A percentile compares a stretch with the other conserved stretches of the same genome.
Conservation (phyloP, 805 yeast genomes). For the Kuraishia borneana region DNA sequence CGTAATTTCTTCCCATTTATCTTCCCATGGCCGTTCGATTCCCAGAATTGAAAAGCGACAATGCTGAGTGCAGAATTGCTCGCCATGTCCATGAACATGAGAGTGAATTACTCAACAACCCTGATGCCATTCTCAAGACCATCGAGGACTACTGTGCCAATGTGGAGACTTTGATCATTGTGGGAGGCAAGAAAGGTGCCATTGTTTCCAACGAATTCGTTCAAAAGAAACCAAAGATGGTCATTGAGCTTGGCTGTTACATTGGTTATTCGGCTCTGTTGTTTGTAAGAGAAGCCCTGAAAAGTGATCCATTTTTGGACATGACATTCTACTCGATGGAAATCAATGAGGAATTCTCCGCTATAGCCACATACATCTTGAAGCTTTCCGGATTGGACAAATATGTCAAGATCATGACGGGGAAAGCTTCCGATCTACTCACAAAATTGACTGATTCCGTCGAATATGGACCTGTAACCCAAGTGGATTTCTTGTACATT, state of each 20-base stretch:
- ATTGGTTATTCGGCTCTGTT: constrained; percentile 1
- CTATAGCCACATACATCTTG: neutral
- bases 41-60: neutral
- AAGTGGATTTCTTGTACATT: constrained; percentile 1
- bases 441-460: neutral
- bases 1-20: too few relatives aligned
- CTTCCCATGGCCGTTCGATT: neutral
- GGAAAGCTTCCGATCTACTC: neutral
- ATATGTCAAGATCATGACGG: neutral
- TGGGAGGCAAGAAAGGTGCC: neutral
- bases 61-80: too few relatives aligned
- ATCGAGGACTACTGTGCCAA: constrained; percentile 1
- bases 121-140: neutral
- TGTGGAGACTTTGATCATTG: neutral
- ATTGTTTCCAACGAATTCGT: neutral
- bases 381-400: neutral
- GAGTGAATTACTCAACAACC: neutral
- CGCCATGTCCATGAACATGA: too few relatives aligned
- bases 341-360: neutral
- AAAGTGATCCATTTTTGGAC: neutral
- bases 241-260: constrained; percentile 2
- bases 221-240: neutral
- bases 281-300: neutral
- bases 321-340: constrained; percentile 1
- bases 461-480: neutral